Base-by-base conservation (phyloP, 768 basidiomycete genomes). In the Trametes cingulata region DNA sequence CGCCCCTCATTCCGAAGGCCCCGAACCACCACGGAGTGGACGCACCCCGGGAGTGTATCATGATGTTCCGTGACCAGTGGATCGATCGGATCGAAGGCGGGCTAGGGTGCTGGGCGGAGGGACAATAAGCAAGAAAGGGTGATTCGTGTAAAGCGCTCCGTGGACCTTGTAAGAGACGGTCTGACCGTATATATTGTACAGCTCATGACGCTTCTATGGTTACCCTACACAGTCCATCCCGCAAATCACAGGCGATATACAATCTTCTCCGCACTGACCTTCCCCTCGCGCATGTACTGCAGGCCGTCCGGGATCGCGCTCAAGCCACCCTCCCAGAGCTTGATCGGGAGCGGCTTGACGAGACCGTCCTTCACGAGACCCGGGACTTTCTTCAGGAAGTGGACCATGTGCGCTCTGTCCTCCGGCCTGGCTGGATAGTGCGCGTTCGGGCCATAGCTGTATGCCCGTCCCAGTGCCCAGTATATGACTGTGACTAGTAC, bases 241-340 rank as follows among this genome's bases (percentile, higher is more conserved):
- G 19, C 33, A 29, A 7, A 35, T 52, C 15, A 52, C 13, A 54
- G 27, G n/a, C 53, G 41, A 33, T 70, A 71, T 13, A 71, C 71
- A 35, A 72, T 53, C 61, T 75, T 74, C 61, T 69, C 66, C 29
- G 61, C 73, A 52, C 69, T 72, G 22, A 69, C 56, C 67, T 69
- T 71, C 19, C 72, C 71, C 13, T 69, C 66, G 45, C 52, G 61
- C 70, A 74, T 69, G 46, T 65, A 66, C 51, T 71, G 58, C 43
- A 74, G 49, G 5, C 71, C 68, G 0, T 64, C 69, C 13, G 53
- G 56, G 50, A 73, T 65, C 8, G 60, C 57, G 6, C 53, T 65
- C 19, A 73, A 46, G 4, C 72, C 73, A 1, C 64, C 66, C 8
- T 67, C 63, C 62, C 60, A 67, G 9, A 71, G 27, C 49, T 67